These are phyloP conservation scores for Aspergillus unguis DNA, from an alignment of 2,329 filamentous ascomycete species.

Conservation along the genomic window DNA sequence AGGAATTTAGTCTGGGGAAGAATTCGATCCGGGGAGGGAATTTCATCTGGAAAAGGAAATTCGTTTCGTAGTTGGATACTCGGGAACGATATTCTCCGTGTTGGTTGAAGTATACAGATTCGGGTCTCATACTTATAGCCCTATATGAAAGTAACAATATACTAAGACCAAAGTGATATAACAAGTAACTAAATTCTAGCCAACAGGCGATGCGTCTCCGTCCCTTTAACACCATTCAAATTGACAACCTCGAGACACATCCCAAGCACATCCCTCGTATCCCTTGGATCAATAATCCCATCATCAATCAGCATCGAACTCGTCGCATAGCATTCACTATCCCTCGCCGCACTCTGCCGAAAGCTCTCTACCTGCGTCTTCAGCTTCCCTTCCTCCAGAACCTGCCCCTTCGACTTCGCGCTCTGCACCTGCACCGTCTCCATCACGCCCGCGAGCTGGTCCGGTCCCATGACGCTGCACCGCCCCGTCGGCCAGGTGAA, in stretches of 20 bases:
- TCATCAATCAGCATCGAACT: constrained; percentile 35
- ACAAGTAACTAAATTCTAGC: constrained; percentile 19
- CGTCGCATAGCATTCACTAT: constrained; percentile 36
- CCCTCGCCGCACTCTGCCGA: constrained; percentile 26
- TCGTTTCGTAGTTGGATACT: background rate
- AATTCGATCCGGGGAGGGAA: background rate
- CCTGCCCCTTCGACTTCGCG: constrained; percentile 23
- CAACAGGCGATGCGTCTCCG: constrained; percentile 24
- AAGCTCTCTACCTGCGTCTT: constrained; percentile 24
- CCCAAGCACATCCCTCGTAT: constrained; percentile 37
- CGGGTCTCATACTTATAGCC: too few relatives aligned
- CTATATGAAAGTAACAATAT: too few relatives aligned
- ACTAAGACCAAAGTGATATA: too few relatives aligned
- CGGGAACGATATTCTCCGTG: too few relatives aligned
- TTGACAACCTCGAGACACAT: constrained; percentile 37
- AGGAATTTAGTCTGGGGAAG: background rate
- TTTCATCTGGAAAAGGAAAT: background rate
- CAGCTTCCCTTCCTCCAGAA: constrained; percentile 24
- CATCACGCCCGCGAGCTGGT: constrained; percentile 43
- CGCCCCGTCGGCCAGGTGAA: constrained; percentile 43
- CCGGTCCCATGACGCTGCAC: constrained; percentile 43
- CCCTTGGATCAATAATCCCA: constrained; percentile 39
- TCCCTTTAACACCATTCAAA: constrained; percentile 23
- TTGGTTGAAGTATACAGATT: too few relatives aligned
- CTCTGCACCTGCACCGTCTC: constrained; percentile 29